A percentile compares a stretch with the other conserved stretches of the same genome.
Conservation (phyloP, 1,284 basidiomycete genomes). For the Flammula alnicola region DNA sequence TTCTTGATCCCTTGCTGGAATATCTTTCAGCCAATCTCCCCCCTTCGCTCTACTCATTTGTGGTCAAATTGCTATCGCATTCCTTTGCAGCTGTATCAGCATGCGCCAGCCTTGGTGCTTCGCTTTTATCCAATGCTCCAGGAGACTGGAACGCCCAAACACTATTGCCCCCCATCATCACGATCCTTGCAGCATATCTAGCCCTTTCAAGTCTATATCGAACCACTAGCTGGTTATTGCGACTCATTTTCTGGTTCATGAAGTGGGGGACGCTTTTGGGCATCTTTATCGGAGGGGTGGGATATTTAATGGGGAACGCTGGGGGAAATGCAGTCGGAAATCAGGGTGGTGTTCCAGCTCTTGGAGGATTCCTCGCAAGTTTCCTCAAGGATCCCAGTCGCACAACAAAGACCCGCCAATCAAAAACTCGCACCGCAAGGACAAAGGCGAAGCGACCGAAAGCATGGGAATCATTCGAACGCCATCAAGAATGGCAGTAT, state of each 20-base stretch:
- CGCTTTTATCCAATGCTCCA: slow-evolving; percentile 54
- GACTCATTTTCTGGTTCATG: slow-evolving; percentile 65
- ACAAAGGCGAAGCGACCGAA: slow-evolving; percentile 44
- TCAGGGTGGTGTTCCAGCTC: slow-evolving; percentile 40
- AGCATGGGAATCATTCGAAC: slow-evolving; percentile 69
- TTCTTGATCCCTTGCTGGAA: slow-evolving; percentile 57
- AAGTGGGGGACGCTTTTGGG: slow-evolving; percentile 75
- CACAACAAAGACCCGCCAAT: slow-evolving; percentile 30
- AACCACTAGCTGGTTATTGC: slow-evolving; percentile 74
- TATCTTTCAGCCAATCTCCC: slow-evolving; percentile 62
- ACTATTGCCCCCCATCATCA: slow-evolving; percentile 74
- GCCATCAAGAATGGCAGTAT: slow-evolving; percentile 64
- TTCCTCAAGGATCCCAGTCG: slow-evolving; percentile 47
- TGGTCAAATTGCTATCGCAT: slow-evolving; percentile 58
- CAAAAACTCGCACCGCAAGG: slow-evolving; percentile 19
- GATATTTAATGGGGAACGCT: slow-evolving; percentile 54
- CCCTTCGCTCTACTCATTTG: slow-evolving; percentile 53
- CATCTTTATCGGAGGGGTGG: slow-evolving; percentile 51
- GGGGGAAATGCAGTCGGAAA: slow-evolving; percentile 38
- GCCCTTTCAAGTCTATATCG: slow-evolving; percentile 74
- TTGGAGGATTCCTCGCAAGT: slow-evolving; percentile 49
- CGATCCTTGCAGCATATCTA: slow-evolving; percentile 71
- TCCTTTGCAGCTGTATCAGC: slow-evolving; percentile 55
- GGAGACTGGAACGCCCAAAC: slow-evolving; percentile 68
- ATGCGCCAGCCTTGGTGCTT: slow-evolving; percentile 47